These are phyloP conservation scores for Russula virescens DNA, from an alignment of 768 basidiomycete species.

Conservation along the genomic window DNA sequence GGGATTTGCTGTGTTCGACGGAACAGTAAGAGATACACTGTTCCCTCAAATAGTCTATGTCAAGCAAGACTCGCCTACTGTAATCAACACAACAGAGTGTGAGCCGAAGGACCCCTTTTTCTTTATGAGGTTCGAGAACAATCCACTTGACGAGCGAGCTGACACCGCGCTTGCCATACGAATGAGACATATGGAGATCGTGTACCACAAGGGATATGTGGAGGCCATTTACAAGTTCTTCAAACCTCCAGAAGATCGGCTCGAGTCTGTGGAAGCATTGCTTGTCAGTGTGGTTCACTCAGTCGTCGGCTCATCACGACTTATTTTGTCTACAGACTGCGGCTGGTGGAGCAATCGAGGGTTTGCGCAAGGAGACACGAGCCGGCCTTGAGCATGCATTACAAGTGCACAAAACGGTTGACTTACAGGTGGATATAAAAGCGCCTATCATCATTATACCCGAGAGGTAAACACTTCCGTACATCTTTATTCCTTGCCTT, in stretches of 20 bases:
- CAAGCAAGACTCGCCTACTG: slow-evolving; percentile 27
- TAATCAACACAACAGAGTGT: slow-evolving; percentile 13
- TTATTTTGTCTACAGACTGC: slow-evolving; percentile 50
- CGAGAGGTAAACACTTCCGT: slow-evolving; percentile 59
- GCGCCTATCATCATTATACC: slow-evolving; percentile 97
- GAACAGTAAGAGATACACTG: slow-evolving; percentile 72
- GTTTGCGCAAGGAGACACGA: slow-evolving; percentile 87
- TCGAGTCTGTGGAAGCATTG: slow-evolving; percentile 92
- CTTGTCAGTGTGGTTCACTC: slow-evolving; percentile 46
- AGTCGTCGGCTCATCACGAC: slow-evolving; percentile 3
- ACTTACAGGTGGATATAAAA: slow-evolving; percentile 94
- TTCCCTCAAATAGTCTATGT: slow-evolving; percentile 91
- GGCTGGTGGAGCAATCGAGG: slow-evolving; percentile 90
- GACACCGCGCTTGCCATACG: slow-evolving; percentile 85
- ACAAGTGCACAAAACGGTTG: slow-evolving; percentile 90
- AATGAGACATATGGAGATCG: slow-evolving; percentile 94
- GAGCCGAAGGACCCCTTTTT: slow-evolving; percentile 62
- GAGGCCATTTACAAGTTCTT: slow-evolving; percentile 91
- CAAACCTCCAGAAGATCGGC: slow-evolving; percentile 87
- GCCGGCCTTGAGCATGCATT: slow-evolving; percentile 92
- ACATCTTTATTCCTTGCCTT: slow-evolving; percentile 10
- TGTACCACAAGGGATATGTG: slow-evolving; percentile 91
- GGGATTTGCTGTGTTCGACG: slow-evolving; percentile 84
- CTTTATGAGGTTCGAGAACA: slow-evolving; percentile 85
- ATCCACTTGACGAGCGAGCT: slow-evolving; percentile 85